Conservation (phyloP, 2,329 filamentous ascomycete species). For the Pyricularia grisea region DNA sequence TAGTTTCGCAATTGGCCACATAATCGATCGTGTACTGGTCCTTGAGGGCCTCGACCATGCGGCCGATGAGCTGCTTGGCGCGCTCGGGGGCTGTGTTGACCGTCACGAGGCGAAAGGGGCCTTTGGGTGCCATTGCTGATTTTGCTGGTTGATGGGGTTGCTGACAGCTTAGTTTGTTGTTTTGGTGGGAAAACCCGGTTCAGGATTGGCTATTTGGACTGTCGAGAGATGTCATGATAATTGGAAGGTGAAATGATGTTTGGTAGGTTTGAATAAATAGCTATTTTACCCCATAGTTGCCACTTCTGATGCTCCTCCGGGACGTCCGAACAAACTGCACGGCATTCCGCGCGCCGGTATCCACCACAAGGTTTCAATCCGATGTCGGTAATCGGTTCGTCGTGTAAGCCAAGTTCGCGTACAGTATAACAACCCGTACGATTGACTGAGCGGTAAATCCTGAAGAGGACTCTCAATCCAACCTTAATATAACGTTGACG, state of each 20-base stretch:
- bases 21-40: conserved; percentile 55
- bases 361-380: background rate
- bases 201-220: background rate
- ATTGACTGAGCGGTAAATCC: background rate
- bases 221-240: too few relatives aligned
- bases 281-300: background rate
- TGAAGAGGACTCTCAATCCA: background rate
- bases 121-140: conserved; percentile 24
- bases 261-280: background rate
- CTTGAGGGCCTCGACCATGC: conserved; percentile 50
- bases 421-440: background rate
- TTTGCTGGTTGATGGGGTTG: too few relatives aligned
- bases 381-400: background rate
- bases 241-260: background rate
- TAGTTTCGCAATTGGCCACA: conserved; percentile 49
- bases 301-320: background rate
- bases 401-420: background rate
- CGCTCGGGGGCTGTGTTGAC: conserved; percentile 60
- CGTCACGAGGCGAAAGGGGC: conserved; percentile 54
- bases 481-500: background rate
- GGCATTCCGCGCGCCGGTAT: background rate
- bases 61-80: conserved; percentile 52
- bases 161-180: background rate
- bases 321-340: background rate
- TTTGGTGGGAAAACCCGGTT: background rate